A percentile compares a stretch with the other conserved stretches of the same genome.
These are phyloP conservation scores for Oryza meridionalis DNA, from an alignment of 176 grass and related monocot species.

Conservation along the genomic window DNA sequence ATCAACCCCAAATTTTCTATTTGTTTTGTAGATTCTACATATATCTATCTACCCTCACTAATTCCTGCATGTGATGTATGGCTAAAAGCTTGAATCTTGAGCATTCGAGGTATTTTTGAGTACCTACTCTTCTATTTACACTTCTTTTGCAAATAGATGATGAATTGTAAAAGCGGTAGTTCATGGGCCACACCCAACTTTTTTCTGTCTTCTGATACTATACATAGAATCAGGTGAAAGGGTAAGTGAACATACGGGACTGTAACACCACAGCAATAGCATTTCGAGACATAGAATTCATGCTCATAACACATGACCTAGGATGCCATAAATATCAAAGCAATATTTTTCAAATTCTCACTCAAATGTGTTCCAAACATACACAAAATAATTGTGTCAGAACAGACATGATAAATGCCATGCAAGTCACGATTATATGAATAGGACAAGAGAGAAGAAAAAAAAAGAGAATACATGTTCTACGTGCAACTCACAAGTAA, in stretches of 20 bases:
- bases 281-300: constrained; percentile 10
- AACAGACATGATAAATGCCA: constrained; percentile 6
- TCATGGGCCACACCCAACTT: too few relatives aligned
- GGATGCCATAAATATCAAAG: background rate
- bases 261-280: background rate
- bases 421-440: background rate
- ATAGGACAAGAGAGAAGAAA: background rate
- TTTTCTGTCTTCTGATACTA: too few relatives aligned
- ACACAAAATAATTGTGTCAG: constrained; percentile 26
- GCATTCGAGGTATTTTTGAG: too few relatives aligned
- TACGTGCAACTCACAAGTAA: constrained; percentile 35
- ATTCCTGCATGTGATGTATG: too few relatives aligned
- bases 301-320: background rate
- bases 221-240: background rate
- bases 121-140: too few relatives aligned
- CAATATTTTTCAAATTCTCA: background rate
- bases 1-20: too few relatives aligned
- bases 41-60: too few relatives aligned
- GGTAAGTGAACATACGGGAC: background rate
- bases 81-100: too few relatives aligned
- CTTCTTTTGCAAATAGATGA: too few relatives aligned
- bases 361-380: constrained; percentile 13
- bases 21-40: too few relatives aligned
- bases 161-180: too few relatives aligned
- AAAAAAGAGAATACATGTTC: constrained; percentile 5